Evolutionary conservation across 2,329 filamentous ascomycete species (phyloP).

Genomic region (Capronia epimyces): DNA sequence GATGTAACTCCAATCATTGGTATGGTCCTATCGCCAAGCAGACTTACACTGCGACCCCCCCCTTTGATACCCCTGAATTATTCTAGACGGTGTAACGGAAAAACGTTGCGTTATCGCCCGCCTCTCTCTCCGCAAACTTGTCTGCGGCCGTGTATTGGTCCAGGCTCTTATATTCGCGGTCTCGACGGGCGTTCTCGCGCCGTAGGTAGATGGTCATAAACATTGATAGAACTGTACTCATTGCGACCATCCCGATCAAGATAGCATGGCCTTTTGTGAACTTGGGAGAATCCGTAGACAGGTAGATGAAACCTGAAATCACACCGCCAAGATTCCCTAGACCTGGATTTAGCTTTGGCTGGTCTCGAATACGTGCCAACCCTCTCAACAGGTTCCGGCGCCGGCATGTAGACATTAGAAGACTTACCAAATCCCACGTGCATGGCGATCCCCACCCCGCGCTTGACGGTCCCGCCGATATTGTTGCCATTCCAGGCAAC

Average conservation of each 20-base stretch:
- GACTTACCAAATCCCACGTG: conserved; percentile 86
- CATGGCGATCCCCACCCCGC: conserved; percentile 80
- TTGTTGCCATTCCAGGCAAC: conserved; percentile 88
- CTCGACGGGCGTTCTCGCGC: conserved; percentile 24
- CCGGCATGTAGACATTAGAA: not conserved
- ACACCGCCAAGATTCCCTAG: conserved; percentile 26
- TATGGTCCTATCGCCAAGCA: too few relatives aligned
- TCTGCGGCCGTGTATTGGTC: conserved; percentile 15
- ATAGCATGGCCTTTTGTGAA: conserved; percentile 61
- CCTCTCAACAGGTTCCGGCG: not conserved
- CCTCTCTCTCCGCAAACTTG: conserved; percentile 18
- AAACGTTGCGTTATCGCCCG: conserved; percentile 23
- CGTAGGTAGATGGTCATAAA: conserved; percentile 26
- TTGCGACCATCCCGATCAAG: conserved; percentile 67
- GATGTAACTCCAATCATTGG: too few relatives aligned
- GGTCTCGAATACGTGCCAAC: too few relatives aligned
- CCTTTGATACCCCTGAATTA: conserved; percentile 75
- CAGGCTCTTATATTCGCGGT: conserved; percentile 16
- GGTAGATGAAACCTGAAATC: conserved; percentile 62
- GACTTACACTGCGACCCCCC: too few relatives aligned
- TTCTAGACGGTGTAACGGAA: conserved; percentile 20
- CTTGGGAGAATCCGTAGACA: conserved; percentile 51
- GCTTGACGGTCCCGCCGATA: conserved; percentile 79
- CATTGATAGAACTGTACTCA: conserved; percentile 58
- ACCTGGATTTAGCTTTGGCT: conserved; percentile 38